Evolutionary conservation across 2,329 filamentous ascomycete genomes (phyloP).

Genomic region (Pseudogymnoascus sp.): DNA sequence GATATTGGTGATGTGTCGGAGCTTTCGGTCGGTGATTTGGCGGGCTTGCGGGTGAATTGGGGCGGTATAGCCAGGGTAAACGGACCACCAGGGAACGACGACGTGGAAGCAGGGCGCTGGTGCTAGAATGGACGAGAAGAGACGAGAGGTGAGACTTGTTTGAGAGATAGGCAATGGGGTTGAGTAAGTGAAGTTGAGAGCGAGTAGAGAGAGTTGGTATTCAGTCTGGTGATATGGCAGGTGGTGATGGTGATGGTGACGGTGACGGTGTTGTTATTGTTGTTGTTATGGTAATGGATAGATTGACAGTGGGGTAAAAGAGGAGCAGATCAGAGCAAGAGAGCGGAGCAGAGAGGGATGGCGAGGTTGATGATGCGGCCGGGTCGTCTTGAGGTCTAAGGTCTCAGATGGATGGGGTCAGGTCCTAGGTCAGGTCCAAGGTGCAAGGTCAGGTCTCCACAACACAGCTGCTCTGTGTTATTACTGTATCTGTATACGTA

Average conservation of each 20-base stretch:
- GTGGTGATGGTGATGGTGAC: not conserved
- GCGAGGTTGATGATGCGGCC: slow-evolving; percentile 7
- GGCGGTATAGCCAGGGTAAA: not conserved
- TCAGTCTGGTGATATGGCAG: not conserved
- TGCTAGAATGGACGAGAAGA: not conserved
- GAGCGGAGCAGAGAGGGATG: not conserved
- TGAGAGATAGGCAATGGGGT: not conserved
- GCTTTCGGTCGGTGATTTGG: not conserved
- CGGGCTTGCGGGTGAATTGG: not conserved
- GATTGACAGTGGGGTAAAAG: not conserved
- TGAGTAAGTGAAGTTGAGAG: not conserved
- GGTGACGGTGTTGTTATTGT: not conserved
- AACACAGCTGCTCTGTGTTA: not conserved
- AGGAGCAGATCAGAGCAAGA: not conserved
- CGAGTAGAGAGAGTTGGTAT: not conserved
- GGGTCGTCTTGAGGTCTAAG: not conserved
- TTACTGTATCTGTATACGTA: not conserved
- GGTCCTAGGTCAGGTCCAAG: not conserved
- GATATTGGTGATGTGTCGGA: not conserved
- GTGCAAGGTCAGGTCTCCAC: not conserved
- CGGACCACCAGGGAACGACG: not conserved
- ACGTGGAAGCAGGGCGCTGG: not conserved
- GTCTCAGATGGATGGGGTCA: not conserved
- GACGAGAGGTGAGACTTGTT: not conserved
- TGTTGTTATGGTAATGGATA: not conserved